These are phyloP conservation scores for Plasmodium inui DNA, from an alignment of 169 alveolate genomes.

Conservation along the genomic window DNA sequence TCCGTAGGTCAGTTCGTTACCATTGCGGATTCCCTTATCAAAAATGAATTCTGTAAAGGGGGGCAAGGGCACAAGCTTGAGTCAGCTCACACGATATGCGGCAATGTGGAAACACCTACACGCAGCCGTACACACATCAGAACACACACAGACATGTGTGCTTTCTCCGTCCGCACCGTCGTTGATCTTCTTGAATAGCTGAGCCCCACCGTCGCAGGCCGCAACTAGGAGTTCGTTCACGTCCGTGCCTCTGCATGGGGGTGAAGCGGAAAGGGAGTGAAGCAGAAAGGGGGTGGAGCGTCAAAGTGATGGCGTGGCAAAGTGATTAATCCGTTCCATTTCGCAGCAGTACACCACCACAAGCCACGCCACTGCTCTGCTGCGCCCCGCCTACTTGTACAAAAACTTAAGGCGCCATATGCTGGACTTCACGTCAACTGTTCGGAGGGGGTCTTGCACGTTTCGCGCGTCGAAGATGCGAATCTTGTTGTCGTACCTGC, in stretches of 20 bases:
- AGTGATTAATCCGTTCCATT: not conserved
- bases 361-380: not conserved
- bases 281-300: not conserved
- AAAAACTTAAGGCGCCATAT: conserved; percentile 66
- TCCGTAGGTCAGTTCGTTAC: conserved; percentile 60
- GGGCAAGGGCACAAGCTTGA: not conserved
- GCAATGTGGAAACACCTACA: not conserved
- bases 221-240: conserved; percentile 48
- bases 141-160: not conserved
- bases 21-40: conserved; percentile 21
- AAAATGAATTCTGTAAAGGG: conserved; percentile 43
- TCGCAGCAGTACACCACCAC: not conserved
- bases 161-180: conserved; percentile 19
- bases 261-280: not conserved
- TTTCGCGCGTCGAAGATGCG: conserved; percentile 64
- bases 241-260: not conserved
- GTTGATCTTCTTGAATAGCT: conserved; percentile 41
- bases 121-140: not conserved
- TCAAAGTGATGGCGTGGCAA: not conserved
- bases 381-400: conserved; percentile 33
- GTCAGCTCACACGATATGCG: not conserved
- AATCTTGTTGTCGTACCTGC: conserved; percentile 56
- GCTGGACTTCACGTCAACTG: conserved; percentile 58
- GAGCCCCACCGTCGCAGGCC: conserved; percentile 72
- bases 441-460: conserved; percentile 37